A percentile compares a stretch with the other conserved stretches of the same genome.
Evolutionary conservation across 495 filamentous ascomycete genomes (phyloP).

Genomic region (Xanthoparmelia taractica): DNA sequence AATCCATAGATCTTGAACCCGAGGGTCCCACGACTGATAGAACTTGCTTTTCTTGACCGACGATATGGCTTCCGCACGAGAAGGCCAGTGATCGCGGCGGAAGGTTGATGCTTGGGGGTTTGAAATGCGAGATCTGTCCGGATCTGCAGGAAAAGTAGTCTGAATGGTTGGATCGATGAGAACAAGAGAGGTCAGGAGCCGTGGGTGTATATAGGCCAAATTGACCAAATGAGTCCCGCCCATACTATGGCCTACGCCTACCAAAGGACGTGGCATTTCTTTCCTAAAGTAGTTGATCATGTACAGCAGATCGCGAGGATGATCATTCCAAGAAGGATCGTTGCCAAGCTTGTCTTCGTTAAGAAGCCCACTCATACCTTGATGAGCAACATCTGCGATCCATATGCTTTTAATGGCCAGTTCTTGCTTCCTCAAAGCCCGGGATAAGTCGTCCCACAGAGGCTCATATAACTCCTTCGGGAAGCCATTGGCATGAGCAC

Average conservation of each 20-base stretch:
- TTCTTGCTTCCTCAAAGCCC: conserved; percentile 43
- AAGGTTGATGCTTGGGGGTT: conserved; percentile 46
- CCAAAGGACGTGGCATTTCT: conserved; percentile 77
- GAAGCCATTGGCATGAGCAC: conserved; percentile 79
- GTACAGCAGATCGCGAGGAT: conserved; percentile 78
- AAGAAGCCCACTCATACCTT: conserved; percentile 65
- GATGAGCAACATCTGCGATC: conserved; percentile 74
- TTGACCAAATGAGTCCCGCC: conserved; percentile 61
- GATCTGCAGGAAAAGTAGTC: background rate
- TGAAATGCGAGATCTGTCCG: conserved; percentile 27
- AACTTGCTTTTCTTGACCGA: conserved; percentile 55
- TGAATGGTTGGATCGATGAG: conserved; percentile 77
- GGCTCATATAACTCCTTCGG: conserved; percentile 94
- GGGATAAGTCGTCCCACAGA: conserved; percentile 69
- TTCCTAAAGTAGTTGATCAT: conserved; percentile 76
- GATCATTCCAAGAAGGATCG: conserved; percentile 82
- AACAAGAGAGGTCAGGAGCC: conserved; percentile 67
- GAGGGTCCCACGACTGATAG: conserved; percentile 67
- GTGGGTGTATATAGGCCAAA: conserved; percentile 68
- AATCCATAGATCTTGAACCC: conserved; percentile 60
- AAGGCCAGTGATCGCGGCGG: conserved; percentile 66
- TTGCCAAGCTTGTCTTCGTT: conserved; percentile 70
- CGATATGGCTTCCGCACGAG: conserved; percentile 50
- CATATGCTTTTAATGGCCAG: conserved; percentile 72
- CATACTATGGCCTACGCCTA: conserved; percentile 87